phyloP scores from a whole-genome alignment of 257 asterid genomes.

The Solanum ossicruentum region DNA sequence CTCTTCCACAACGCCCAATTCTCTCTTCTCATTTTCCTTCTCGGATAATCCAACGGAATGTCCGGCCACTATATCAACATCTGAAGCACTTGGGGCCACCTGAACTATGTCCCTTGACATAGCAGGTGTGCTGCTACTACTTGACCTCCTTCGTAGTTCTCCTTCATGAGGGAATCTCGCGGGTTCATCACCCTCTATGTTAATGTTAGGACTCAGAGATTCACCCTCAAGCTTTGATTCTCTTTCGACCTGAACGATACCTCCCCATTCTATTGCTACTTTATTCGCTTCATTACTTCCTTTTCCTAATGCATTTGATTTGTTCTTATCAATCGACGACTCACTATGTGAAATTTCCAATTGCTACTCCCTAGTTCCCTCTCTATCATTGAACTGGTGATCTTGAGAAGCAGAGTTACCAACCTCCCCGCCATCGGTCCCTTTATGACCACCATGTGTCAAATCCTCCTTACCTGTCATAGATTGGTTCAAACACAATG shows the following conservation, averaged over 20 bases:
- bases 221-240: slow-evolving; percentile 10
- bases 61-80: neutral
- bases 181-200: neutral
- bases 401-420: slow-evolving; percentile 12
- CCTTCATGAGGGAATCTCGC: neutral
- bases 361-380: slow-evolving; percentile 9
- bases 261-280: neutral
- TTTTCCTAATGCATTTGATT: neutral
- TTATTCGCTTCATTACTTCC: neutral
- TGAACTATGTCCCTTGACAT: neutral
- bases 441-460: slow-evolving; percentile 11
- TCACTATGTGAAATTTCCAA: neutral
- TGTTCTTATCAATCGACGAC: neutral
- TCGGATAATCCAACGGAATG: neutral
- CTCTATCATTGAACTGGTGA: slow-evolving; percentile 10
- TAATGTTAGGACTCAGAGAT: neutral
- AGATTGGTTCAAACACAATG: slow-evolving; percentile 15
- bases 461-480: slow-evolving; percentile 34
- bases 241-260: slow-evolving; percentile 7
- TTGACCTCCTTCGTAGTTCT: slow-evolving; percentile 20
- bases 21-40: slow-evolving; percentile 16
- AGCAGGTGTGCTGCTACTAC: slow-evolving; percentile 5
- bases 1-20: neutral
- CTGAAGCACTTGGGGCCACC: neutral
- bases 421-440: slow-evolving; percentile 15